These are phyloP conservation scores for Rubia balearica DNA, from an alignment of 305 asterid genomes.

Conservation along the genomic window DNA sequence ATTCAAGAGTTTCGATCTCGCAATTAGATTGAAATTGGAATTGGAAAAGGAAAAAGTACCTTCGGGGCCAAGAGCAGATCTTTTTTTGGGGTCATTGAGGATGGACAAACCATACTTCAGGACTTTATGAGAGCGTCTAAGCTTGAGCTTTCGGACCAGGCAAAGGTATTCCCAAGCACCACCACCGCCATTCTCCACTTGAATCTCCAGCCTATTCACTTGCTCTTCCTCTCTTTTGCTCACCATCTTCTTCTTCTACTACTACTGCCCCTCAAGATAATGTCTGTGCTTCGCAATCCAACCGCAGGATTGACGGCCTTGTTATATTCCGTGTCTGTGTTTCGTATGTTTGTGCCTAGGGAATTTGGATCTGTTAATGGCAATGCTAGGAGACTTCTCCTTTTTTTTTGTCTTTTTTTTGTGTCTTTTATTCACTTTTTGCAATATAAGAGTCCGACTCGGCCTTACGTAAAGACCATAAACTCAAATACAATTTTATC, in stretches of 20 bases:
- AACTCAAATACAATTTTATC: no score
- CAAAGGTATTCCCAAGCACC: constrained; percentile 50
- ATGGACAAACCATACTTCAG: constrained; percentile 53
- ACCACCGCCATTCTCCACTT: no score
- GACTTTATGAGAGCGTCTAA: constrained; percentile 81
- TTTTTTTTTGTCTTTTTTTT: not conserved
- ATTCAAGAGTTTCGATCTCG: constrained; percentile 18
- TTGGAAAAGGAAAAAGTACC: constrained; percentile 26
- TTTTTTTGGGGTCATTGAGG: constrained; percentile 61
- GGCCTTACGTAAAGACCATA: no score
- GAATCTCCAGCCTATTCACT: not conserved
- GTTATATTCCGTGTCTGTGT: not conserved
- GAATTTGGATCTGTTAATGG: not conserved
- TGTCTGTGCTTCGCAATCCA: not conserved
- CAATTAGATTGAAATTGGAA: not conserved
- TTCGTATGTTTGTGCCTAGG: not conserved
- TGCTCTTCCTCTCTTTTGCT: constrained; percentile 83
- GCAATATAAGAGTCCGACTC: no score
- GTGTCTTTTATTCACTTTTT: not conserved
- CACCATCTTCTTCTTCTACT: constrained; percentile 48
- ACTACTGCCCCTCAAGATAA: not conserved
- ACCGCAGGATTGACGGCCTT: not conserved
- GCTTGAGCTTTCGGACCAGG: constrained; percentile 86
- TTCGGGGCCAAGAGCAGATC: constrained; percentile 92
- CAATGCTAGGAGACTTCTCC: not conserved